Conservation (phyloP, 2,329 filamentous ascomycete species). For the Cryphonectria parasitica region DNA sequence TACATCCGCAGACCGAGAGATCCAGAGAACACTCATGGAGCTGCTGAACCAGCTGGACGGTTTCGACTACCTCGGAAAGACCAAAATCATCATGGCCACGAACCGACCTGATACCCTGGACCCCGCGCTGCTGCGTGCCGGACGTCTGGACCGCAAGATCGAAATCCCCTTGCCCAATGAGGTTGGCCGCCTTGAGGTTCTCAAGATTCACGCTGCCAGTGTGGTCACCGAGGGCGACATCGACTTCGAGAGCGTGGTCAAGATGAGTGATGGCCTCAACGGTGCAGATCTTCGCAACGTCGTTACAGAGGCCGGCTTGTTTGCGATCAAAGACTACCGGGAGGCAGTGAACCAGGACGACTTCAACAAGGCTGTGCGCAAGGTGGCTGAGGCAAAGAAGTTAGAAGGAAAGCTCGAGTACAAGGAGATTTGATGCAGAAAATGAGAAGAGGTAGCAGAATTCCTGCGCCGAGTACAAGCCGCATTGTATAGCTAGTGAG, state of each 20-base stretch:
- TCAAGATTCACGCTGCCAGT: constrained; percentile 92
- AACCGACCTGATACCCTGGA: constrained; percentile 97
- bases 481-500: neutral
- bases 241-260: constrained; percentile 98
- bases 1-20: constrained; percentile 96
- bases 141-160: constrained; percentile 94
- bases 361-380: constrained; percentile 98
- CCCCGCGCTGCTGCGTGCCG: constrained; percentile 87
- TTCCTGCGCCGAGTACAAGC: neutral
- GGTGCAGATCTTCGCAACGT: constrained; percentile 97
- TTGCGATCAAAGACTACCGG: constrained; percentile 97
- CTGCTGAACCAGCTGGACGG: constrained; percentile 97
- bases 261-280: constrained; percentile 99
- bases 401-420: constrained; percentile 86
- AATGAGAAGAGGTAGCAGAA: neutral
- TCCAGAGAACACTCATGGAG: constrained; percentile 98
- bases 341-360: constrained; percentile 97
- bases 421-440: constrained; percentile 6
- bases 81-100: constrained; percentile 99
- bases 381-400: constrained; percentile 97
- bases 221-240: constrained; percentile 93
- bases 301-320: constrained; percentile 94
- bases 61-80: constrained; percentile 99
- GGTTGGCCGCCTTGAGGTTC: constrained; percentile 91
- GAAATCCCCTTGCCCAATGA: constrained; percentile 98